Evolutionary conservation across 345 rosid species (phyloP).

Genomic region (Eucalyptus sideroxylon): DNA sequence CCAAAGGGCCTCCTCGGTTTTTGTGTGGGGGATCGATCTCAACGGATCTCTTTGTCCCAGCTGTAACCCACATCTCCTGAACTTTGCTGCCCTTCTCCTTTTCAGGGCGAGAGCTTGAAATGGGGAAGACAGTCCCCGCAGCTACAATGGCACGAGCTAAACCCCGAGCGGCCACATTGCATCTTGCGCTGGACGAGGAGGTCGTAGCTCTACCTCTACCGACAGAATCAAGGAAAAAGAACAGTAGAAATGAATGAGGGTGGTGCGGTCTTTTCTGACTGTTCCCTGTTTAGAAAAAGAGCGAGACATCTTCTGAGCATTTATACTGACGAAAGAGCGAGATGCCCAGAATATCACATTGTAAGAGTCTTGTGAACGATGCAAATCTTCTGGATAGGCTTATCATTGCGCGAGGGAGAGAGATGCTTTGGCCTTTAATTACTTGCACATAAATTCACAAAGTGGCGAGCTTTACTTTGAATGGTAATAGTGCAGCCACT

Average conservation of each 20-base stretch:
- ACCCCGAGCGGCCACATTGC: neutral
- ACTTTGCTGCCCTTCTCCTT: neutral
- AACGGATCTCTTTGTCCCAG: conserved; percentile 18
- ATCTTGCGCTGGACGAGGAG: neutral
- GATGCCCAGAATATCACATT: neutral
- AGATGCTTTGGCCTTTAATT: neutral
- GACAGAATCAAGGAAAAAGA: neutral
- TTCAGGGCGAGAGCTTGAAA: neutral
- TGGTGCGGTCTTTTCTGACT: neutral
- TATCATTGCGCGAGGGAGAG: neutral
- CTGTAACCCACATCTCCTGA: conserved; percentile 13
- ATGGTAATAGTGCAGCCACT: neutral
- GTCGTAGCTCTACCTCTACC: neutral
- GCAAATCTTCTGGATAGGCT: neutral
- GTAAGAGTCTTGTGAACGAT: neutral
- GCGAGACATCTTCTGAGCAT: neutral
- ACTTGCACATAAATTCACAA: neutral
- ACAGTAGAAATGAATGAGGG: neutral
- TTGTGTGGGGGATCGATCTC: neutral
- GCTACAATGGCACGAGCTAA: neutral
- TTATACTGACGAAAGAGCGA: neutral
- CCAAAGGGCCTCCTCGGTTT: conserved; percentile 5
- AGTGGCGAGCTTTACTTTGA: conserved; percentile 1
- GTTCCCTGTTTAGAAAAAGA: neutral
- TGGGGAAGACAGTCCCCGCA: neutral